A percentile compares a stretch with the other conserved stretches of the same genome.
These are phyloP conservation scores for Pichia scutulata DNA, from an alignment of 805 yeast species.

Conservation along the genomic window DNA sequence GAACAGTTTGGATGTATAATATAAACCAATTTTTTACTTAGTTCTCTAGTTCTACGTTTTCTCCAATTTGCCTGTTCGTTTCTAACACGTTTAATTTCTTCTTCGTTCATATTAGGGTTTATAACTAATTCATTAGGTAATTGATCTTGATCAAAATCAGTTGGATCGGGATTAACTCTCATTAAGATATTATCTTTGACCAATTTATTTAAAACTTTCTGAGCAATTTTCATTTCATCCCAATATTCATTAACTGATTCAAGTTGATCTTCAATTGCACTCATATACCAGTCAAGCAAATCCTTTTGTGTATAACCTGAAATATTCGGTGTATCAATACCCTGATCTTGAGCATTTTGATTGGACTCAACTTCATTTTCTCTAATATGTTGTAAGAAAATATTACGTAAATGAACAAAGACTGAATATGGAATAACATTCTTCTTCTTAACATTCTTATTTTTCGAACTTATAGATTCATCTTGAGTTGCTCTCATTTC, in stretches of 20 bases:
- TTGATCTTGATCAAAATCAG: slow-evolving; percentile 35
- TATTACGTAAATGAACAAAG: slow-evolving; percentile 76
- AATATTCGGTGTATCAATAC: slow-evolving; percentile 31
- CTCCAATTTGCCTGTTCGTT: slow-evolving; percentile 9
- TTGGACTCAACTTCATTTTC: slow-evolving; percentile 33
- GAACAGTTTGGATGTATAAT: slow-evolving; percentile 80
- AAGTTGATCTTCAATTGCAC: slow-evolving; percentile 63
- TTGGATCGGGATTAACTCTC: slow-evolving; percentile 38
- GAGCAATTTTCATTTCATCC: slow-evolving; percentile 61
- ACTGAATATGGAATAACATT: slow-evolving; percentile 66
- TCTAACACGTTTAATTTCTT: slow-evolving; percentile 19
- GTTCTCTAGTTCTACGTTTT: slow-evolving; percentile 17
- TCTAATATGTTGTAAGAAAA: slow-evolving; percentile 51
- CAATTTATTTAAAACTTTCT: slow-evolving; percentile 74
- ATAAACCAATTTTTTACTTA: slow-evolving; percentile 33
- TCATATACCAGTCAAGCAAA: slow-evolving; percentile 74
- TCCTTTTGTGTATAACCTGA: slow-evolving; percentile 59
- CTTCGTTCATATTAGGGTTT: slow-evolving; percentile 17
- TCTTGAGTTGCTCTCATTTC: slow-evolving; percentile 13
- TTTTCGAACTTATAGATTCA: slow-evolving; percentile 23
- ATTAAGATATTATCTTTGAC: slow-evolving; percentile 80
- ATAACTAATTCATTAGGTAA: slow-evolving; percentile 23
- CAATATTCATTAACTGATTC: slow-evolving; percentile 63
- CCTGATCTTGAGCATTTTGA: slow-evolving; percentile 41
- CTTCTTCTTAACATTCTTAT: slow-evolving; percentile 22